Base-by-base conservation (phyloP, 208 protist species). In the Leishmania major region DNA sequence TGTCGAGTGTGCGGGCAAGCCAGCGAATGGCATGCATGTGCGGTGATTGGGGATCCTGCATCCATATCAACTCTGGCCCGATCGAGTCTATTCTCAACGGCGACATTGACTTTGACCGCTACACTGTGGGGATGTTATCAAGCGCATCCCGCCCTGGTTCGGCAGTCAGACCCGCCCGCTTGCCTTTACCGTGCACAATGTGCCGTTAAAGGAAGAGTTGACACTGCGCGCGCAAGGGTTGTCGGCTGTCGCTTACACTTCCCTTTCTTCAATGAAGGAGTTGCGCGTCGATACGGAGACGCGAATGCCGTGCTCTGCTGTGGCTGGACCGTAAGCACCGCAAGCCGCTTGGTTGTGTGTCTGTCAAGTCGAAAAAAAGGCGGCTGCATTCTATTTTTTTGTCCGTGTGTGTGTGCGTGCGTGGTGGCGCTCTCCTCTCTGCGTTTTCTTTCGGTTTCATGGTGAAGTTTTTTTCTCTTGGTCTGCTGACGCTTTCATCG, bases 121-220 rank as follows among this genome's bases (percentile, higher is more conserved):
- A 89, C 80, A 86, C 85, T 25, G 83, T 89, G 31, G 82, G 13
- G 82, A 83, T 22, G 79, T 91, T 15, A 84, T 82, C 51, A 62
- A 84, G 77, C 77, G 79, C 59, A 77, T 89, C 19, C 88, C 84
- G 4, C 28, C 79, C 15, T 89, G 88, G 88, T 89, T 91, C 55
- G 88, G 88, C 53, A 79, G 82, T 13, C 76, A 85, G 72, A 49
- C 45, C 28, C 88, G 85, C 35, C 86, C 83, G 53, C 55, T 91
- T 31, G 78, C 62, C 43, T 69, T 89, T 15, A 83, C 70, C 11
- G 64, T 79, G 76, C 77, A 83, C 77, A 87, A 85, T 40, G 57
- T 77, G 4, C 75, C 82, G 2, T 78, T 87, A 43, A 72, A 85
- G 51, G 78, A 77, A 17, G 80, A 76, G 22, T 31, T 78, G 8